Percentiles rank a stretch among this genome's conserved stretches.
Evolutionary conservation across 2,329 filamentous ascomycete species (phyloP).

Genomic region (Hymenoscyphus albidus): DNA sequence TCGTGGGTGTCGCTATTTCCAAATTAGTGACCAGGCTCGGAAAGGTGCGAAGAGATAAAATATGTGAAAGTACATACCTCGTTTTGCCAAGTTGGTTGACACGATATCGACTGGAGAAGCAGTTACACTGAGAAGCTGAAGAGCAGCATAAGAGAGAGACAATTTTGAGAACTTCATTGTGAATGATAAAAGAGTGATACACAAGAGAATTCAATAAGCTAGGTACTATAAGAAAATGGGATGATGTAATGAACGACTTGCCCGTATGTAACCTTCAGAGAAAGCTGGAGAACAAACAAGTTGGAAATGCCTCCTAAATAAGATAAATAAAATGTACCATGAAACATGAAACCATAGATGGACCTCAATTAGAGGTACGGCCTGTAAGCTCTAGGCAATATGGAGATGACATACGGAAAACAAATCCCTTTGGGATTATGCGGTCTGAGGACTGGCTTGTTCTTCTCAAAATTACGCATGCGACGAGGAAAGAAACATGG

Average conservation of each 20-base stretch:
- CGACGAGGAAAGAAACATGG: not conserved
- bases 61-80: not conserved
- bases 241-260: not conserved
- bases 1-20: conserved; percentile 25
- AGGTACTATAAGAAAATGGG: not conserved
- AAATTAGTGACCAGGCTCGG: not conserved
- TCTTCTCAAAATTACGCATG: not conserved
- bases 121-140: not conserved
- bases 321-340: not conserved
- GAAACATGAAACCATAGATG: not conserved
- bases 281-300: not conserved
- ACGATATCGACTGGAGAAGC: not conserved
- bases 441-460: not conserved
- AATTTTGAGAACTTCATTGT: not conserved
- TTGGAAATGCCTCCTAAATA: not conserved
- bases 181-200: not conserved
- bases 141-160: not conserved
- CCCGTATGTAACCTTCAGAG: not conserved
- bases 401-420: not conserved
- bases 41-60: not conserved
- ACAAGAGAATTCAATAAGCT: not conserved
- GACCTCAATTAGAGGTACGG: not conserved
- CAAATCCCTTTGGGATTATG: not conserved
- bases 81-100: not conserved
- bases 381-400: not conserved